A percentile compares a stretch with the other conserved stretches of the same genome.
Conservation (phyloP, 2,329 filamentous ascomycete species). For the Sporothrix curviconia region DNA sequence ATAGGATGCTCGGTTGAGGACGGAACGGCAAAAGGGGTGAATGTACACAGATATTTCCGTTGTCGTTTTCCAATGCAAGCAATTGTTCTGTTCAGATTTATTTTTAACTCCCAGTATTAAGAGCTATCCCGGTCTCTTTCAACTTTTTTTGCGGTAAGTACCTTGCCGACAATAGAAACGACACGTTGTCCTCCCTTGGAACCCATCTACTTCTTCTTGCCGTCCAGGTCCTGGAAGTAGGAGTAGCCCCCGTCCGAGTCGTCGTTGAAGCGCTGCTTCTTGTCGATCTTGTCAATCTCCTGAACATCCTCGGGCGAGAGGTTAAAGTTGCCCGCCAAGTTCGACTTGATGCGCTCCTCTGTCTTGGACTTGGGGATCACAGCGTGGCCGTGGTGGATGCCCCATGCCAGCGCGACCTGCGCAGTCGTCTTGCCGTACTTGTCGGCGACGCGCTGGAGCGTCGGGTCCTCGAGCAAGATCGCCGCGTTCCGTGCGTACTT, state of each 20-base stretch:
- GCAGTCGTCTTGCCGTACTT: constrained; percentile 66
- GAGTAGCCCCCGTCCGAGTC: constrained; percentile 2
- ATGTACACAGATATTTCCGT: no score
- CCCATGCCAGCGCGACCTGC: constrained; percentile 79
- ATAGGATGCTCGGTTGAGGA: no score
- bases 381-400: constrained; percentile 70
- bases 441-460: constrained; percentile 56
- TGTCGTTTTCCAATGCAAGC: no score
- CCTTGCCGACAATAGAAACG: no score
- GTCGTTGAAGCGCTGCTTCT: constrained; percentile 7
- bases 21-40: no score
- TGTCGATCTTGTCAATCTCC: constrained; percentile 4
- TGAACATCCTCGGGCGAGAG: constrained; percentile 2
- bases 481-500: neutral
- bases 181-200: no score
- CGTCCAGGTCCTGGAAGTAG: constrained; percentile 1
- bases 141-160: no score
- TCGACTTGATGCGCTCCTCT: constrained; percentile 51
- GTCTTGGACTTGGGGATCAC: constrained; percentile 67
- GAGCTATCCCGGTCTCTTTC: no score
- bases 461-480: constrained; percentile 45
- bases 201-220: constrained; percentile 1
- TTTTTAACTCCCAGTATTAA: no score
- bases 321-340: constrained; percentile 26
- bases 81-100: no score